A percentile compares a stretch with the other conserved stretches of the same genome.
phyloP scores from a whole-genome alignment of 257 asterid genomes.

The Parsonsia alboflavescens region DNA sequence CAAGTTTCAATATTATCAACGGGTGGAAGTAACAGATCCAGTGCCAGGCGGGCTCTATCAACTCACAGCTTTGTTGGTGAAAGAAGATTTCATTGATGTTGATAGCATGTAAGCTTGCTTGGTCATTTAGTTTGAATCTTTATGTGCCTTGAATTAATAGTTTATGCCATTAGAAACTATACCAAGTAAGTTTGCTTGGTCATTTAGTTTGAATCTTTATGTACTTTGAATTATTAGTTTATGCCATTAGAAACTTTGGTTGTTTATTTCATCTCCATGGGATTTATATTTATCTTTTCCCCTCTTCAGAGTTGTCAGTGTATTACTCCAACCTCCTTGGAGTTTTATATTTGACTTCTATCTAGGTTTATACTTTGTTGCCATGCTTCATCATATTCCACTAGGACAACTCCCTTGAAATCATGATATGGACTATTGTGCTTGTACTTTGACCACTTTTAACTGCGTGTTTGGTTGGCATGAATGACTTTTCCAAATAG shows the following conservation, averaged over 20 bases:
- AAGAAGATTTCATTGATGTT: conserved; percentile 75
- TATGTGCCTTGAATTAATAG: neutral
- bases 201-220: conserved; percentile 9
- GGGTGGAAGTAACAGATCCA: conserved; percentile 54
- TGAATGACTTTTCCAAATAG: no score
- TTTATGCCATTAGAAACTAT: no score
- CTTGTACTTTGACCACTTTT: neutral
- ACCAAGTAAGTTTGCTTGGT: conserved; percentile 62
- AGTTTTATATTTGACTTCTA: neutral
- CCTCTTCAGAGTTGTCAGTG: neutral
- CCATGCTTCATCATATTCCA: neutral
- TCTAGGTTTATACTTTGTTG: neutral
- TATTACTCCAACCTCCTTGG: neutral
- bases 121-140: conserved; percentile 5
- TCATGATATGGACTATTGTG: neutral
- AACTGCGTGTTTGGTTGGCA: no score
- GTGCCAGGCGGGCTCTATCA: conserved; percentile 79
- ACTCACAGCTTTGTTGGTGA: conserved; percentile 88
- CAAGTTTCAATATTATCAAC: conserved; percentile 94
- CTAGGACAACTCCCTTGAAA: neutral
- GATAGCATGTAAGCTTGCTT: conserved; percentile 75
- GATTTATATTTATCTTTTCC: neutral
- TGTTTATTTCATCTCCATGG: neutral
- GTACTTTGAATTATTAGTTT: neutral
- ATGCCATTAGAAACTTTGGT: no score